Evolutionary conservation across 805 yeast species (phyloP).

Genomic region (Barnettozyma salicaria): DNA sequence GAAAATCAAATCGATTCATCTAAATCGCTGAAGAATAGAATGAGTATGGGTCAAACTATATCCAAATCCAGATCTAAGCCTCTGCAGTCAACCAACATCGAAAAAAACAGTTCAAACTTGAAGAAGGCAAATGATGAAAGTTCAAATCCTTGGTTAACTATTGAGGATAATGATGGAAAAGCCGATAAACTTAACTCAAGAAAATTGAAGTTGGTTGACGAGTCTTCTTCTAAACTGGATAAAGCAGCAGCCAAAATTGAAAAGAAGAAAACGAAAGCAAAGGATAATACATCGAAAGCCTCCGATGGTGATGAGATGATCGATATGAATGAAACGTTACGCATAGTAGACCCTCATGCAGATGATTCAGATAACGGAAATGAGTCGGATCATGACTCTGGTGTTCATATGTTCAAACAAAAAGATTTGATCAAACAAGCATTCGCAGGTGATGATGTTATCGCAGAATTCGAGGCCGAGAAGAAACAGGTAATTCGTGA

Average conservation of each 20-base stretch:
- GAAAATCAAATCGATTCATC: conserved; percentile 49
- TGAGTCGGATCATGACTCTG: conserved; percentile 31
- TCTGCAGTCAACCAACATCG: conserved; percentile 6
- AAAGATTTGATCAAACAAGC: conserved; percentile 82
- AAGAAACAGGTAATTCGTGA: conserved; percentile 59
- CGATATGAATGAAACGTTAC: conserved; percentile 49
- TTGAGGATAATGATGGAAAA: conserved; percentile 22
- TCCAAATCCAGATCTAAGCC: conserved; percentile 8
- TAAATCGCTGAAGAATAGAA: conserved; percentile 37
- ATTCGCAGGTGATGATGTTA: conserved; percentile 96
- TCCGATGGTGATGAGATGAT: conserved; percentile 35
- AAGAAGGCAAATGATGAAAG: conserved; percentile 21
- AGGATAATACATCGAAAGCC: conserved; percentile 15
- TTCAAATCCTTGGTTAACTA: conserved; percentile 46
- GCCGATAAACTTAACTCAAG: conserved; percentile 39
- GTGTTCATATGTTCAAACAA: conserved; percentile 60
- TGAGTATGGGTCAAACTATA: conserved; percentile 24
- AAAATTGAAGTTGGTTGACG: conserved; percentile 43
- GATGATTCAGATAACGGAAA: conserved; percentile 26
- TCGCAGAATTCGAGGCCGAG: conserved; percentile 68
- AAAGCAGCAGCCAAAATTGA: conserved; percentile 34
- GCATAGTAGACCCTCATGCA: conserved; percentile 43
- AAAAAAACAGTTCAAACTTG: conserved; percentile 7
- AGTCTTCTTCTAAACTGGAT: conserved; percentile 42
- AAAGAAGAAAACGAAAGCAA: conserved; percentile 31